Evolutionary conservation across 1,284 basidiomycete species (phyloP), one percentile per base, ranked within the genome.

Genomic region (Austroboletus niveus): DNA sequence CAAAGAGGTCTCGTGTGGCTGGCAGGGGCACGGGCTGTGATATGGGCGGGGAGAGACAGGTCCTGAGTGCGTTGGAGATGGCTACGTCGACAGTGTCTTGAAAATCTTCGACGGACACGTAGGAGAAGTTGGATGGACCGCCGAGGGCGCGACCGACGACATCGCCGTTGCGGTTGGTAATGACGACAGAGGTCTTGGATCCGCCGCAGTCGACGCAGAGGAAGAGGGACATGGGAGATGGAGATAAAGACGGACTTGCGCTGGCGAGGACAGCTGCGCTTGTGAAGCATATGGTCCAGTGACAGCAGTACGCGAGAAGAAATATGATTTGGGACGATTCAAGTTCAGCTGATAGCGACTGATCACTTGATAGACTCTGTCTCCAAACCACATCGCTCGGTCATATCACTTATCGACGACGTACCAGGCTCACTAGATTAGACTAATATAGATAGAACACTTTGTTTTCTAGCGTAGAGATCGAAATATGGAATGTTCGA

Each of bases 191-290:
- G 8, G 89, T 90, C 73, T 92, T 92, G 43, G 87, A 87, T 20
- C 87, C 89, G 32, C 89, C 89, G 56, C 89, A 91, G 68, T 92
- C 88, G 54, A 87, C 82, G 61, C 85, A 90, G 56, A 92, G 81
- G 63, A 80, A 87, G 59, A 87, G 72, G 8, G 81, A 69, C 81
- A 84, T 80, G 11, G 1, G 24, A 22, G 35, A 12, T 3, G 29
- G n/a, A 17, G 38, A 9, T n/a, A n/a, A 39, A 9, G 38, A 39
- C 29, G 29, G 29, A 9, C 2, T 29, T 29, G 29, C 8, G 29
- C 29, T 29, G 29, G 29, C 6, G 29, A 29, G 29, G 29, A 5
- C 29, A 29, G 29, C 29, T 5, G 8, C 29, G 29, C 29, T 9
- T 2, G 29, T 29, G 29, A 29, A 9, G 4, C 29, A 29, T 29